These are phyloP conservation scores for Fusarium coffeatum DNA, from an alignment of 2,329 filamentous ascomycete species.

Conservation along the genomic window DNA sequence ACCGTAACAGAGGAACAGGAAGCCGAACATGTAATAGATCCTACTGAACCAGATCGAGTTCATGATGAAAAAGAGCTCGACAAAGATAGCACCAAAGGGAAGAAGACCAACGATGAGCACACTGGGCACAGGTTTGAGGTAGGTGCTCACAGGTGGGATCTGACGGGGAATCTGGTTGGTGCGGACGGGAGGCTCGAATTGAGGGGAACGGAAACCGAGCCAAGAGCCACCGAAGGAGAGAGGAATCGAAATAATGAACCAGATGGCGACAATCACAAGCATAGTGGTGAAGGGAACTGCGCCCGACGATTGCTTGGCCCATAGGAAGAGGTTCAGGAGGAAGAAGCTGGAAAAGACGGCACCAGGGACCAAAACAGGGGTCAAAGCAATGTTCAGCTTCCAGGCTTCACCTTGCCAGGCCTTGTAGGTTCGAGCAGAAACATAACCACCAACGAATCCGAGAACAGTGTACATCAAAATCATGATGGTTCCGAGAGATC, in stretches of 20 bases:
- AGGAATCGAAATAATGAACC: slow-evolving; percentile 96
- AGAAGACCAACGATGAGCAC: slow-evolving; percentile 93
- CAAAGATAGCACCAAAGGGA: slow-evolving; percentile 96
- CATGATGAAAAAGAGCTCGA: slow-evolving; percentile 99
- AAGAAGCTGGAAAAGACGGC: slow-evolving; percentile 92
- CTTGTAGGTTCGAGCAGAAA: slow-evolving; percentile 92
- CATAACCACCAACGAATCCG: slow-evolving; percentile 91
- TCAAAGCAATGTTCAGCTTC: slow-evolving; percentile 93
- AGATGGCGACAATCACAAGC: slow-evolving; percentile 91
- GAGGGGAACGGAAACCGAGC: slow-evolving; percentile 84
- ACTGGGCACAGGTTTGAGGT: slow-evolving; percentile 86
- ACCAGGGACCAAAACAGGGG: slow-evolving; percentile 85
- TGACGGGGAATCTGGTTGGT: slow-evolving; percentile 99
- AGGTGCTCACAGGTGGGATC: slow-evolving; percentile 85
- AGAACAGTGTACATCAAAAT: slow-evolving; percentile 93
- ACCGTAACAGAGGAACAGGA: slow-evolving; percentile 96
- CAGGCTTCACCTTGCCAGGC: slow-evolving; percentile 90
- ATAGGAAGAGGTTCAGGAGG: slow-evolving; percentile 94
- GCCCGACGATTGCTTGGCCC: slow-evolving; percentile 90
- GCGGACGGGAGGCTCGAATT: slow-evolving; percentile 83
- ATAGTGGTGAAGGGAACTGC: slow-evolving; percentile 97
- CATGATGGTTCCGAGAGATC: slow-evolving; percentile 92
- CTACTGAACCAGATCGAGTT: slow-evolving; percentile 98
- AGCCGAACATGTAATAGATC: slow-evolving; percentile 99
- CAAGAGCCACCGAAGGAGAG: slow-evolving; percentile 91